Evolutionary conservation across 768 basidiomycete species (phyloP).

Genomic region (Symmetrospora coprosmae): DNA sequence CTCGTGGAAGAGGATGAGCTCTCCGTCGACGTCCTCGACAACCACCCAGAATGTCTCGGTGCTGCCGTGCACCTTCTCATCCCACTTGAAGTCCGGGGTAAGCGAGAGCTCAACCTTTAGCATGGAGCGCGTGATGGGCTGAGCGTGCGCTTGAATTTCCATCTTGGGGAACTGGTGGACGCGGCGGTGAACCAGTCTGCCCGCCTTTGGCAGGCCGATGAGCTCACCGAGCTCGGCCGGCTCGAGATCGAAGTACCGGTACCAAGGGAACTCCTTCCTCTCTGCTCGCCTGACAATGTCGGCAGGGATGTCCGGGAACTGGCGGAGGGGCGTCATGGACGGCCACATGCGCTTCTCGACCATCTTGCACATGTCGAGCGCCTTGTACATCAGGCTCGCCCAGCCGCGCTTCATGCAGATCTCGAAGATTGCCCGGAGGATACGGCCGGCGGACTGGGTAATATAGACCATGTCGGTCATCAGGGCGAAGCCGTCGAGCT

Average conservation of each 20-base stretch:
- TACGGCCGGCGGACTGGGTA: conserved; percentile 90
- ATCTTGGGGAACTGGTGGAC: conserved; percentile 95
- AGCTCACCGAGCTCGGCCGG: conserved; percentile 75
- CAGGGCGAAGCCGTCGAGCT: conserved; percentile 61
- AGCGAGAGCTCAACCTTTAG: conserved; percentile 86
- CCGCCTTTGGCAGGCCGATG: conserved; percentile 84
- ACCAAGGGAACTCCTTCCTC: conserved; percentile 97
- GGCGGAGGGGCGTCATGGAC: conserved; percentile 90
- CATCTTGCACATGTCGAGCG: conserved; percentile 73
- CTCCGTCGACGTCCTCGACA: conserved; percentile 95
- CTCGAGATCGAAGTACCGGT: conserved; percentile 82
- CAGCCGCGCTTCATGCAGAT: conserved; percentile 97
- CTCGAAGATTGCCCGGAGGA: conserved; percentile 90
- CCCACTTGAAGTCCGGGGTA: conserved; percentile 96
- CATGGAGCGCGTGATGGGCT: conserved; percentile 86
- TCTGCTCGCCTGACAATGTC: conserved; percentile 56
- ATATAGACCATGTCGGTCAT: conserved; percentile 58
- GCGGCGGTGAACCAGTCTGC: conserved; percentile 73
- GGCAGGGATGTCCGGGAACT: conserved; percentile 78
- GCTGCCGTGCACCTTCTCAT: conserved; percentile 75
- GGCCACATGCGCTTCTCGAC: conserved; percentile 60
- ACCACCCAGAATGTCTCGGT: conserved; percentile 85
- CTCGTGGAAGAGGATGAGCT: conserved; percentile 89
- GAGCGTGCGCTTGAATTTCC: conserved; percentile 86
- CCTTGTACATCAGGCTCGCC: conserved; percentile 82